Conservation (phyloP, 2,329 filamentous ascomycete species). For the Colletotrichum brevisporum region DNA sequence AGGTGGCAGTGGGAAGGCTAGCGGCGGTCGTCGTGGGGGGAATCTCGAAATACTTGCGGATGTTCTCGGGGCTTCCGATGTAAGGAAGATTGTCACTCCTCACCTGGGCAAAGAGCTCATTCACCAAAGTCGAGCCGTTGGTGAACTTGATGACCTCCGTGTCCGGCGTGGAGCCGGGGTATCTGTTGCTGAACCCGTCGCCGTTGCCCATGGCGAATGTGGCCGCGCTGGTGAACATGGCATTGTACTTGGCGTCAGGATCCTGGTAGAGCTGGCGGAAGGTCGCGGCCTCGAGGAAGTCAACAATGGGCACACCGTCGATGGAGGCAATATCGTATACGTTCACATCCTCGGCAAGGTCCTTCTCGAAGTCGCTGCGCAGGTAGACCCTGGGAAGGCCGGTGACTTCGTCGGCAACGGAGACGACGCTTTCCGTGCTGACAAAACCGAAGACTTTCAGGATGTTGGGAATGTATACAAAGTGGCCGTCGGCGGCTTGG, state of each 20-base stretch:
- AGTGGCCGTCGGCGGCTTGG: constrained; percentile 40
- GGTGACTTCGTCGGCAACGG: constrained; percentile 38
- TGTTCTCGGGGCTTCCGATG: constrained; percentile 8
- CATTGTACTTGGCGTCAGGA: constrained; percentile 43
- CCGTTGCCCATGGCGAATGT: not conserved
- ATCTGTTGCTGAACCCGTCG: not conserved
- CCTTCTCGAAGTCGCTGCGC: constrained; percentile 15
- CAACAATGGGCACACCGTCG: constrained; percentile 22
- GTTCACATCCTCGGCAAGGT: not conserved
- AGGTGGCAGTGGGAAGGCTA: not conserved
- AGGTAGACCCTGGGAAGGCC: constrained; percentile 35
- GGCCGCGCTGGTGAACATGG: constrained; percentile 33
- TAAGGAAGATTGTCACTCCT: not conserved
- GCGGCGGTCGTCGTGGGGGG: constrained; percentile 7
- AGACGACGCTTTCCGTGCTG: constrained; percentile 32
- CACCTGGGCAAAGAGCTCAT: constrained; percentile 17
- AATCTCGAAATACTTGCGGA: constrained; percentile 32
- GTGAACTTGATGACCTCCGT: constrained; percentile 34
- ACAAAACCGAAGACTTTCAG: constrained; percentile 34
- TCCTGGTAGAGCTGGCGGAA: constrained; percentile 37
- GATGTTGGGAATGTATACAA: constrained; percentile 39
- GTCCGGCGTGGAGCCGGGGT: constrained; percentile 13
- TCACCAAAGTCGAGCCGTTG: constrained; percentile 23
- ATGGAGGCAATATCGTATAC: constrained; percentile 43
- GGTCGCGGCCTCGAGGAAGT: constrained; percentile 33